Evolutionary conservation across 176 grass and related monocot species (phyloP), one percentile per base, ranked within the genome.

Genomic region (Leersia perrieri): DNA sequence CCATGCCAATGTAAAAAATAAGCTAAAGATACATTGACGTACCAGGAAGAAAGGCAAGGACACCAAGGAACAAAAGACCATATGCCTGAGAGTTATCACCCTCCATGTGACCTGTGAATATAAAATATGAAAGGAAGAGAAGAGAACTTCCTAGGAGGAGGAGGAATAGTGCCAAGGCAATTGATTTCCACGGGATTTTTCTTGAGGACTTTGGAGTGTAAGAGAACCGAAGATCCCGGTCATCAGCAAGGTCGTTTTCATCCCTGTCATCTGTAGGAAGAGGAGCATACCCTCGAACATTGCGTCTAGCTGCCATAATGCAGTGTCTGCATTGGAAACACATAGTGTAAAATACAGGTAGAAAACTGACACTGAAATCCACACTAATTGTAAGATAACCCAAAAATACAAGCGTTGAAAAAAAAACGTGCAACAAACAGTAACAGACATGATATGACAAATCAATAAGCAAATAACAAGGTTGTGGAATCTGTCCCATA

Each of bases 31-130:
- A 63, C 33, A 75, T 64, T 76, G 44, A 68, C 95, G 62, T 98
- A 98, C 95, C 95, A 58, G 95, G 95, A 83, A 98, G 96, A 72
- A 98, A 98, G 1, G 96, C 81, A 74, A 98, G 96, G 70, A 95
- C 47, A 35, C 96, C 96, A 29, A 95, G 76, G 78, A 92, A 87
- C 74, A 98, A 83, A 25, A 98, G 76, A 53, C 95, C 95, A 65
- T 95, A 91, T 71, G 87, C 90, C 70, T 98, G 90, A 74, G 88
- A 89, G 74, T 49, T 82, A 82, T 98, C 95, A 42, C 92, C 95
- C 20, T 90, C 92, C 92, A 98, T 93, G 68, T 98, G 92, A 66
- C 90, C 95, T 14, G 86, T 91, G 81, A 90, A 87, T 84, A 98
- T 91, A 47, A 98, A 95, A 76, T 89, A 94, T 1, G 90, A 87